Evolutionary conservation across 805 yeast species (phyloP).

Genomic region (Starmera caribaea): DNA sequence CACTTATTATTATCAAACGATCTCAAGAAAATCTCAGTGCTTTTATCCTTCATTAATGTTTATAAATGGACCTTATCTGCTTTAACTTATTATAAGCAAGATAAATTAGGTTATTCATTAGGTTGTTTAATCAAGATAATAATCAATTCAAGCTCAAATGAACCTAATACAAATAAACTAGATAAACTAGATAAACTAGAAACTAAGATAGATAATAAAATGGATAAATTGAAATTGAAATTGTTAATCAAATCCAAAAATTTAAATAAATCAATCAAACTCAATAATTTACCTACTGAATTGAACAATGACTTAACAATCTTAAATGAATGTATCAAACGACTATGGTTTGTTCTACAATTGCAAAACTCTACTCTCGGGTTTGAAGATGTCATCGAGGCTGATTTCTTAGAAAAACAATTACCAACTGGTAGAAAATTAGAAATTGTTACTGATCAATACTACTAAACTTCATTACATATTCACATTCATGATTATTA

Average conservation of each 20-base stretch:
- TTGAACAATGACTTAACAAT: too few relatives aligned
- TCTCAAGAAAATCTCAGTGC: background rate
- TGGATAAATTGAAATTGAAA: constrained; percentile 2
- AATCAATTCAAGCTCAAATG: background rate
- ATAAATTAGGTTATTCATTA: constrained; percentile 34
- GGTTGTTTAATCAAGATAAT: too few relatives aligned
- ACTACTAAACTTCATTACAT: background rate
- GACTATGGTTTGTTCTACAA: too few relatives aligned
- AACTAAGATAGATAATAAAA: constrained; percentile 4
- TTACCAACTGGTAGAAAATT: background rate
- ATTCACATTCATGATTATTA: too few relatives aligned
- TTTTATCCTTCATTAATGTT: constrained; percentile 28
- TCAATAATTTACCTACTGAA: too few relatives aligned
- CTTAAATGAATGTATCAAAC: too few relatives aligned
- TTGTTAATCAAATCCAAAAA: too few relatives aligned
- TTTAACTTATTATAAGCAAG: constrained; percentile 34
- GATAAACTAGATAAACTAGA: background rate
- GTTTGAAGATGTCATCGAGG: too few relatives aligned
- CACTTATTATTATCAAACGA: too few relatives aligned
- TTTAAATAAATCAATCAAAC: too few relatives aligned
- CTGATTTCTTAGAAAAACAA: background rate
- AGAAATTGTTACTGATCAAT: constrained; percentile 1
- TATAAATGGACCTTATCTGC: constrained; percentile 36
- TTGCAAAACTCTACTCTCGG: too few relatives aligned
- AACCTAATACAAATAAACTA: too few relatives aligned